These are phyloP conservation scores for Hanseniaspora thailandica DNA, from an alignment of 805 yeast genomes.

Conservation along the genomic window DNA sequence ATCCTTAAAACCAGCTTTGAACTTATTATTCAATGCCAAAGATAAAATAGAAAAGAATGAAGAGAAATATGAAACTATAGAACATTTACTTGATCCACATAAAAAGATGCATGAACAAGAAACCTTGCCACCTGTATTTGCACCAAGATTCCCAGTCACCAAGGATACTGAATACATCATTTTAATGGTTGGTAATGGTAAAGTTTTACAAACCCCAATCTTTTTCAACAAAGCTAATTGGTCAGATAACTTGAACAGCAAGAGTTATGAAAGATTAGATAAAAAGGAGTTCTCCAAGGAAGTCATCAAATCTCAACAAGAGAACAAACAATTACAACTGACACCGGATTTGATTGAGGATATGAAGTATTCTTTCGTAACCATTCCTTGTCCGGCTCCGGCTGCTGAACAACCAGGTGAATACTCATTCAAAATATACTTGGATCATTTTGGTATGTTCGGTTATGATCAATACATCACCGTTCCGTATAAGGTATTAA, in stretches of 20 bases:
- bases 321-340: not conserved
- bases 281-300: slow-evolving; percentile 24
- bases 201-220: slow-evolving; percentile 57
- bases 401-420: slow-evolving; percentile 11
- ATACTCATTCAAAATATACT: slow-evolving; percentile 6
- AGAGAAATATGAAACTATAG: slow-evolving; percentile 31
- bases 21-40: slow-evolving; percentile 3
- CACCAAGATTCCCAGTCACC: slow-evolving; percentile 65
- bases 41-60: slow-evolving; percentile 29
- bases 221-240: slow-evolving; percentile 23
- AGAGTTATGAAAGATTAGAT: slow-evolving; percentile 14
- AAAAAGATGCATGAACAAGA: slow-evolving; percentile 53
- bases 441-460: slow-evolving; percentile 36
- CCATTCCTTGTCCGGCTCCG: slow-evolving; percentile 10
- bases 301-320: slow-evolving; percentile 10
- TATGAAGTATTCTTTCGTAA: slow-evolving; percentile 5
- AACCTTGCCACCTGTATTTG: slow-evolving; percentile 47
- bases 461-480: slow-evolving; percentile 44
- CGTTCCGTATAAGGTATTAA: slow-evolving; percentile 40
- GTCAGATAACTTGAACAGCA: slow-evolving; percentile 21
- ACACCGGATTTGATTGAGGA: slow-evolving; percentile 1
- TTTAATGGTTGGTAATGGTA: slow-evolving; percentile 57
- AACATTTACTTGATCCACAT: slow-evolving; percentile 60
- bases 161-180: slow-evolving; percentile 51
- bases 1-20: slow-evolving; percentile 57